phyloP scores from a whole-genome alignment of 306 rosid genomes.

The Abrus precatorius region DNA sequence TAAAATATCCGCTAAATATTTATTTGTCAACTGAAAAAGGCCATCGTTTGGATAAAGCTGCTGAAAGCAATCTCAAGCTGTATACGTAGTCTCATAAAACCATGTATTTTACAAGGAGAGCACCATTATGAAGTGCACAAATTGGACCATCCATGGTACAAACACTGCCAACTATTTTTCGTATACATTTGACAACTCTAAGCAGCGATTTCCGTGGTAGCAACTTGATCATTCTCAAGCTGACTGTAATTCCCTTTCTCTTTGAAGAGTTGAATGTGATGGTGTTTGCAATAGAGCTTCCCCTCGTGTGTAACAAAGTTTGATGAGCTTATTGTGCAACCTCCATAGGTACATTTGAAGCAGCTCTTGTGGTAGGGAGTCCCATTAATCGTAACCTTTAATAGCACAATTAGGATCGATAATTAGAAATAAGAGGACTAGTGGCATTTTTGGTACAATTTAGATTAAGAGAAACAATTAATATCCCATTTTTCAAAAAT shows the following conservation, averaged over 20 bases:
- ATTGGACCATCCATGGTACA: conserved; percentile 11
- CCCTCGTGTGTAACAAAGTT: conserved; percentile 78
- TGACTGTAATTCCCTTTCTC: conserved; percentile 87
- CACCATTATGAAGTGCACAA: background rate
- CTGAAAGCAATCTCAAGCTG: background rate
- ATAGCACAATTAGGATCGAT: background rate
- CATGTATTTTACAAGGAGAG: conserved; percentile 10
- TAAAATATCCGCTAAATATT: background rate
- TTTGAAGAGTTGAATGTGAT: conserved; percentile 84
- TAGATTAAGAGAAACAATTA: too few relatives aligned
- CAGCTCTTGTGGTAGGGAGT: conserved; percentile 72
- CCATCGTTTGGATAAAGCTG: conserved; percentile 1
- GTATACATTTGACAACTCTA: background rate
- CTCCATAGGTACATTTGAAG: conserved; percentile 86
- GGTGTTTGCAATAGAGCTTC: conserved; percentile 84
- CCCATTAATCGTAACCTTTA: conserved; percentile 69
- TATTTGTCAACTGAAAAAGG: background rate
- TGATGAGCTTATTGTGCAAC: conserved; percentile 78
- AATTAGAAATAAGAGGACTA: background rate
- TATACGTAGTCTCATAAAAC: background rate
- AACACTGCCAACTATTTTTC: conserved; percentile 1
- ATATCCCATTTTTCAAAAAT: too few relatives aligned
- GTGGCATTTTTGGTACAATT: too few relatives aligned
- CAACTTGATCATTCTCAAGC: conserved; percentile 58
- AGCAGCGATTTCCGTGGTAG: conserved; percentile 47